phyloP scores from a whole-genome alignment of 306 rosid genomes.

The Begonia loranthoides region DNA sequence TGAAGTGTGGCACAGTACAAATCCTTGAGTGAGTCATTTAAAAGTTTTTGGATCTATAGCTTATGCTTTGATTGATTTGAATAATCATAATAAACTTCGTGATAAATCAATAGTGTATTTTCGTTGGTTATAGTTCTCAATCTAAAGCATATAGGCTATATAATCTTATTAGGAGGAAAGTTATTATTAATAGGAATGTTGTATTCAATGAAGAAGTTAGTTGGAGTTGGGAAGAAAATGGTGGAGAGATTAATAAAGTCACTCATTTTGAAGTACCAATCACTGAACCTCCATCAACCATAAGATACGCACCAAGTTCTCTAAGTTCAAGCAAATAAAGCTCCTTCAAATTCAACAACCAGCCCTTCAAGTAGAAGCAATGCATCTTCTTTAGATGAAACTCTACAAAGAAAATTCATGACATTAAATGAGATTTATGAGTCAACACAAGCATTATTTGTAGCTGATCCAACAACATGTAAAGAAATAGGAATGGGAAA shows the following conservation, averaged over 20 bases:
- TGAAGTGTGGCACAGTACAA: slow-evolving; percentile 3
- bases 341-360: not conserved
- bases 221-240: not conserved
- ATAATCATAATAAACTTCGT: not conserved
- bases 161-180: slow-evolving; percentile 2
- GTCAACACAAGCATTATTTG: not conserved
- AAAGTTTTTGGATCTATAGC: slow-evolving; percentile 1
- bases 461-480: not conserved
- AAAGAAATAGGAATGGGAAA: slow-evolving; percentile 2
- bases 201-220: not conserved
- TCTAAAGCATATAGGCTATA: slow-evolving; percentile 5
- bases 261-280: not conserved
- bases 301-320: not conserved
- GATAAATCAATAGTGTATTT: slow-evolving; percentile 2
- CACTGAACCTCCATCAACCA: not conserved
- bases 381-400: not conserved
- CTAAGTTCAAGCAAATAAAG: not conserved
- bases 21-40: slow-evolving; percentile 1
- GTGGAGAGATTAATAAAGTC: not conserved
- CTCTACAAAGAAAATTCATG: slow-evolving; percentile 3
- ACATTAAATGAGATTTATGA: slow-evolving; percentile 4
- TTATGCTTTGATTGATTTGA: not conserved
- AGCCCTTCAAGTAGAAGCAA: not conserved
- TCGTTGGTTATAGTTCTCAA: not conserved
- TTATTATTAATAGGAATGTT: not conserved